Percentiles rank a stretch among this genome's conserved stretches.
Conservation (phyloP, 345 rosid genomes). For the Gossypium thurberi region DNA sequence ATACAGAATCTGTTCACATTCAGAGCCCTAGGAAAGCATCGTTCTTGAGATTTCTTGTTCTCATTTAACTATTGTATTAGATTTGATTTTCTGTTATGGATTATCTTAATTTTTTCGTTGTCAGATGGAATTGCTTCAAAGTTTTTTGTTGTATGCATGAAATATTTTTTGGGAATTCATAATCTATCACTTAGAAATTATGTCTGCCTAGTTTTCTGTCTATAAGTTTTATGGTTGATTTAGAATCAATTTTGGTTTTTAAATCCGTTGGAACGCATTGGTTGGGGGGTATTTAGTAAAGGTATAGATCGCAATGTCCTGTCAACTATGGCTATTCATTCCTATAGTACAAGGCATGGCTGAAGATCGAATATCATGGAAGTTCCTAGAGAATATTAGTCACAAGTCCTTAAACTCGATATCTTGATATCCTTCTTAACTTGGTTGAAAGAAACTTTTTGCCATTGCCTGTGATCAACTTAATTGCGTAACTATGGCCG, state of each 20-base stretch:
- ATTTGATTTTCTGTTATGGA: neutral
- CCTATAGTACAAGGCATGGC: neutral
- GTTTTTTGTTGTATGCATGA: neutral
- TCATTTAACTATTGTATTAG: neutral
- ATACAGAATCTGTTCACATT: neutral
- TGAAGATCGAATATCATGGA: neutral
- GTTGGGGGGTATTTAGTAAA: neutral
- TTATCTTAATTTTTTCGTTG: neutral
- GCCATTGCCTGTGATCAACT: neutral
- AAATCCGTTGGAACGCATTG: neutral
- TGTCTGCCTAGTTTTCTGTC: neutral
- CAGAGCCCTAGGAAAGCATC: neutral
- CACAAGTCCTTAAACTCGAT: neutral
- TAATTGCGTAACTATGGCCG: neutral
- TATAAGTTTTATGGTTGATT: neutral
- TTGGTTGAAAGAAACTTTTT: neutral
- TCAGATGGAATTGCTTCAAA: neutral
- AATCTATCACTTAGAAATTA: neutral
- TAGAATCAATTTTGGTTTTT: neutral
- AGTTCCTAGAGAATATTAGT: neutral
- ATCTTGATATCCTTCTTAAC: constrained; percentile 2
- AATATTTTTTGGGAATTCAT: neutral
- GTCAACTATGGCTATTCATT: no score
- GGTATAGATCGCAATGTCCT: neutral
- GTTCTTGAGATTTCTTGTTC: neutral